A percentile compares a stretch with the other conserved stretches of the same genome.
These are phyloP conservation scores for Triticum urartu DNA, from an alignment of 176 grass and related monocot genomes.

Conservation along the genomic window DNA sequence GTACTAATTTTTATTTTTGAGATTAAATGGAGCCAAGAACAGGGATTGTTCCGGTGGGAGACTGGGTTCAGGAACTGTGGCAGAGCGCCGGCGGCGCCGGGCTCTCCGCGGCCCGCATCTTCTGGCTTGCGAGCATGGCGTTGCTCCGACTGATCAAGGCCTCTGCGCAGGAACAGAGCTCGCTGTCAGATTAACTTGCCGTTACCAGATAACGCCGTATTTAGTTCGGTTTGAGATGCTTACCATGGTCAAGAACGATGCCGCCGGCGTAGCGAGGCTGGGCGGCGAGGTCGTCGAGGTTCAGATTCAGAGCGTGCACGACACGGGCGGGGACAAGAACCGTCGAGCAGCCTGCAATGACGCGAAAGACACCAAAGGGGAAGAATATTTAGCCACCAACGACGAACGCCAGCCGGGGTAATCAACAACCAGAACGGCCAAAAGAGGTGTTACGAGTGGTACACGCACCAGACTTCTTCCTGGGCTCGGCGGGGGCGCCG, in stretches of 20 bases:
- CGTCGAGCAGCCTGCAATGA: slow-evolving; percentile 63
- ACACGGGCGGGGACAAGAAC: slow-evolving; percentile 84
- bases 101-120: not conserved
- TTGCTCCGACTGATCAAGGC: slow-evolving; percentile 66
- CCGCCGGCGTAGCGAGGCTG: slow-evolving; percentile 67
- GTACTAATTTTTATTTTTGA: slow-evolving; percentile 27
- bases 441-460: not conserved
- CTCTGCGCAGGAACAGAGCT: not conserved
- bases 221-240: not conserved
- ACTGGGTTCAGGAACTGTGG: slow-evolving; percentile 8
- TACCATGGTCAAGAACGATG: slow-evolving; percentile 61
- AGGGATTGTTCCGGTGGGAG: slow-evolving; percentile 12
- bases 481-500: slow-evolving; percentile 38
- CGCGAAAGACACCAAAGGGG: not conserved
- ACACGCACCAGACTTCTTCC: slow-evolving; percentile 62
- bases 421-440: not conserved
- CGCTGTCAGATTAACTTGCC: not conserved
- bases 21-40: slow-evolving; percentile 3
- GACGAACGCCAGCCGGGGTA: not conserved
- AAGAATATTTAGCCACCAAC: not conserved
- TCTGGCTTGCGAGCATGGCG: slow-evolving; percentile 54
- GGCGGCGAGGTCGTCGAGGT: slow-evolving; percentile 71
- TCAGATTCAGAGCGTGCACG: slow-evolving; percentile 83
- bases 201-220: too few species aligned
- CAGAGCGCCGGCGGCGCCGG: not conserved